A percentile compares a stretch with the other conserved stretches of the same genome.
phyloP scores from a whole-genome alignment of 495 filamentous ascomycete genomes.

The Penicillium antarcticum region DNA sequence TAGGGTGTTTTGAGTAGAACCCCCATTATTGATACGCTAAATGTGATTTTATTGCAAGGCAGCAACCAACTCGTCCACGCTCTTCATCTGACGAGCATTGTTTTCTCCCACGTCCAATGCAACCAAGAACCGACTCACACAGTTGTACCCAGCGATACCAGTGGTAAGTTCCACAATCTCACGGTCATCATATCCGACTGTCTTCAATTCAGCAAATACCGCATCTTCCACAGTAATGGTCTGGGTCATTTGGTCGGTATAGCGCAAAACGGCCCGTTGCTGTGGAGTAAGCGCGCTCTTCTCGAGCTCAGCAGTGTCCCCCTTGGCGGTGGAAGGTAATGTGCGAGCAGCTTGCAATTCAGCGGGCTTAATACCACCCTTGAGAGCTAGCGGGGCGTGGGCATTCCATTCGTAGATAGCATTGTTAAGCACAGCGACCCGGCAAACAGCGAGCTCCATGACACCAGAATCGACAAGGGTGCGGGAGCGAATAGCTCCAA shows the following conservation, averaged over 20 bases:
- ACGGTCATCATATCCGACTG: slow-evolving; percentile 51
- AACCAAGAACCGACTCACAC: slow-evolving; percentile 80
- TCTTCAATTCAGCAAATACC: slow-evolving; percentile 58
- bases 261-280: slow-evolving; percentile 64
- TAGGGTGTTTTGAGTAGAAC: too few relatives aligned
- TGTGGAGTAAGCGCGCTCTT: slow-evolving; percentile 46
- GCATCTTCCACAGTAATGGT: slow-evolving; percentile 56
- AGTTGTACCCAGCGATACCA: slow-evolving; percentile 80
- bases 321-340: slow-evolving; percentile 30
- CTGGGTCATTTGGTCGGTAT: slow-evolving; percentile 34
- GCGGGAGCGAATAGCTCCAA: slow-evolving; percentile 65
- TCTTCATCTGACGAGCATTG: slow-evolving; percentile 41
- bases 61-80: slow-evolving; percentile 36
- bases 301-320: slow-evolving; percentile 20
- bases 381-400: slow-evolving; percentile 63
- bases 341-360: slow-evolving; percentile 47
- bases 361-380: slow-evolving; percentile 33
- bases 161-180: slow-evolving; percentile 68
- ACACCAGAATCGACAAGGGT: slow-evolving; percentile 60
- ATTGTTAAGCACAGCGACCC: slow-evolving; percentile 68
- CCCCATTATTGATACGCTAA: too few relatives aligned
- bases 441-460: slow-evolving; percentile 35
- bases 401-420: slow-evolving; percentile 80
- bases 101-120: slow-evolving; percentile 68
- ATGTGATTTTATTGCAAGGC: slow-evolving; percentile 6